A percentile compares a stretch with the other conserved stretches of the same genome.
Conservation (phyloP, 176 grass and related monocot species). For the Metroxylon sagu region DNA sequence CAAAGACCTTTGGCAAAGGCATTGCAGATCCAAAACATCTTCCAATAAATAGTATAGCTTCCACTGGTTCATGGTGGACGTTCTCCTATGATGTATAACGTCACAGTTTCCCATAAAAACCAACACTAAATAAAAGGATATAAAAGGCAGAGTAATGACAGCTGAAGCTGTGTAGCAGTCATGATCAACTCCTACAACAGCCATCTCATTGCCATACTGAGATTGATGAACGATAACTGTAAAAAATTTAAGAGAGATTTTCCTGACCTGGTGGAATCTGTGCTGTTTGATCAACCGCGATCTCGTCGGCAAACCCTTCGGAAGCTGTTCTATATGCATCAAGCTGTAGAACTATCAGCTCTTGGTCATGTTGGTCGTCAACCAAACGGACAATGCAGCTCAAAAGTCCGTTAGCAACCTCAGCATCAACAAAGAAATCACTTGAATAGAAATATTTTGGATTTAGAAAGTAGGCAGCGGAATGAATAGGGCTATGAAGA, state of each 20-base stretch:
- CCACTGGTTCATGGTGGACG: too few species aligned
- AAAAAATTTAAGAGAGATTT: not conserved
- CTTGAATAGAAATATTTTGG: constrained; percentile 43
- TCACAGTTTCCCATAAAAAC: too few species aligned
- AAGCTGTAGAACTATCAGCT: constrained; percentile 27
- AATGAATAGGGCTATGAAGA: constrained; percentile 66
- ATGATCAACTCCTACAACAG: not conserved
- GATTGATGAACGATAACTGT: not conserved
- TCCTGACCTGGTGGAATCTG: constrained; percentile 47
- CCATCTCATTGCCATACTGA: too few species aligned
- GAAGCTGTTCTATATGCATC: constrained; percentile 37
- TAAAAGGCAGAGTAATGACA: too few species aligned
- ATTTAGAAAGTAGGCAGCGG: constrained; percentile 58
- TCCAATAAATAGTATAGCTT: too few species aligned
- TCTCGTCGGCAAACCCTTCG: constrained; percentile 31
- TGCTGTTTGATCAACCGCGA: constrained; percentile 25
- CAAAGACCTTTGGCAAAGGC: too few species aligned
- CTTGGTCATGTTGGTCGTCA: constrained; percentile 23
- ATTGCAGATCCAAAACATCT: too few species aligned
- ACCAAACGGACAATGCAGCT: constrained; percentile 33
- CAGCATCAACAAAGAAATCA: constrained; percentile 35
- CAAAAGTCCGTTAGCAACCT: constrained; percentile 46
- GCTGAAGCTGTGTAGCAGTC: too few species aligned
- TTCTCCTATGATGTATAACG: too few species aligned
- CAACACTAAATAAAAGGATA: too few species aligned